Percentiles rank a stretch among this genome's conserved stretches.
phyloP scores from a whole-genome alignment of 768 basidiomycete genomes.

The Favolaschia claudopus region DNA sequence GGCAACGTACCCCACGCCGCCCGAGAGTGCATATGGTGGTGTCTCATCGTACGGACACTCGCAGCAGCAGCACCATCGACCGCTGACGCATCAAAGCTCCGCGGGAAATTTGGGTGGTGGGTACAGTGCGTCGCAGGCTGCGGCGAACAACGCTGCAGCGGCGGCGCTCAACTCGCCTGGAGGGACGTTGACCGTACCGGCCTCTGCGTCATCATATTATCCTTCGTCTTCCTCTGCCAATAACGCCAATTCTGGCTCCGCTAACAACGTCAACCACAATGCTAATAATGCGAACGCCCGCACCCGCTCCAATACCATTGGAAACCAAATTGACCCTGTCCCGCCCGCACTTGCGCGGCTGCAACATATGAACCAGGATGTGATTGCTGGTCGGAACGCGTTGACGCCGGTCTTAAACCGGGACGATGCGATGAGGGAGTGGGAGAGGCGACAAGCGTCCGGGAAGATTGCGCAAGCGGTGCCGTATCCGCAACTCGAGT shows the following conservation, averaged over 20 bases:
- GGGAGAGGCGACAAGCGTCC: conserved; percentile 90
- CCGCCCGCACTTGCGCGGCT: conserved; percentile 92
- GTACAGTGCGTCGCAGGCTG: conserved; percentile 41
- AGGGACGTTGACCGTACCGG: no score
- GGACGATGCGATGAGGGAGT: conserved; percentile 94
- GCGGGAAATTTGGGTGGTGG: conserved; percentile 51
- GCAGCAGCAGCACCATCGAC: conserved; percentile 45
- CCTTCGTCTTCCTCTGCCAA: no score
- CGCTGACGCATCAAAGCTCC: conserved; percentile 58
- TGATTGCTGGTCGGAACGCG: conserved; percentile 79
- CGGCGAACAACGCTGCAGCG: conserved; percentile 39
- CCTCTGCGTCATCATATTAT: no score
- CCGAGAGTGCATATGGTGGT: conserved; percentile 20
- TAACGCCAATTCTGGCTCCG: conserved; percentile 41
- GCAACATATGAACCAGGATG: conserved; percentile 89
- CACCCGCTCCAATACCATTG: conserved; percentile 89
- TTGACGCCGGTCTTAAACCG: conserved; percentile 93
- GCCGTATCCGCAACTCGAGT: conserved; percentile 90
- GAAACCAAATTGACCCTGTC: conserved; percentile 90
- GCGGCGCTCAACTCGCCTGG: conserved; percentile 34
- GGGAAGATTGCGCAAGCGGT: conserved; percentile 75
- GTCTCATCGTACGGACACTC: conserved; percentile 39
- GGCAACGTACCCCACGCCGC: conserved; percentile 45
- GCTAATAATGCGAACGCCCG: conserved; percentile 77
- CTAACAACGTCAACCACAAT: conserved; percentile 65